Conservation (phyloP, 2,329 filamentous ascomycete genomes). For the Claviceps quebecensis region DNA sequence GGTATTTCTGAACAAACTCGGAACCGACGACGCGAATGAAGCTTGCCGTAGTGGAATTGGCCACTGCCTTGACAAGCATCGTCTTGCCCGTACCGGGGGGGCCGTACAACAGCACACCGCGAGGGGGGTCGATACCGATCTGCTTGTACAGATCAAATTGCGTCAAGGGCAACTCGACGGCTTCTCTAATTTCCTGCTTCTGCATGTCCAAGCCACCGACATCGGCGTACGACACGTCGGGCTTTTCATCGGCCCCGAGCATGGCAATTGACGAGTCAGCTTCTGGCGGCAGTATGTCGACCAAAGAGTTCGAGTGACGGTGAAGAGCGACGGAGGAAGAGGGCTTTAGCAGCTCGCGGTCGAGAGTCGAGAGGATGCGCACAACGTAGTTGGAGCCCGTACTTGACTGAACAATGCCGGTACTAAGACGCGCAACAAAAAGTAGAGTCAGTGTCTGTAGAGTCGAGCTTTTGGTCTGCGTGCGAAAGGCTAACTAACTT, state of each 20-base stretch:
- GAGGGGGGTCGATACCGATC: constrained; percentile 95
- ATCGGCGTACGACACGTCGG: constrained; percentile 94
- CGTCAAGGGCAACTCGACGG: constrained; percentile 88
- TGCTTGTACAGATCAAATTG: constrained; percentile 99
- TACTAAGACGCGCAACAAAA: constrained; percentile 38
- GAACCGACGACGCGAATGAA: constrained; percentile 98
- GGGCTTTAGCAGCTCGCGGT: constrained; percentile 94
- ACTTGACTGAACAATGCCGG: constrained; percentile 94
- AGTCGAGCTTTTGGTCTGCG: neutral
- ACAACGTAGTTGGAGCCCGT: constrained; percentile 99
- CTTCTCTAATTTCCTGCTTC: constrained; percentile 97
- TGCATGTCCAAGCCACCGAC: constrained; percentile 98
- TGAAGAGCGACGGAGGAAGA: constrained; percentile 95
- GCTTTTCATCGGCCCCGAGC: constrained; percentile 93
- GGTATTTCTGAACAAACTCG: constrained; percentile 97
- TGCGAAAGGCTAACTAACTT: constrained; percentile 59
- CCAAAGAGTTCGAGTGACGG: constrained; percentile 93
- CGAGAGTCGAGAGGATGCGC: constrained; percentile 92
- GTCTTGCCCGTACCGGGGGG: constrained; percentile 94
- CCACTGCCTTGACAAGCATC: constrained; percentile 95
- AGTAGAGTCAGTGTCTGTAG: neutral
- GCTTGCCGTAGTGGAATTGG: constrained; percentile 93
- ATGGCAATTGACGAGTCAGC: constrained; percentile 98
- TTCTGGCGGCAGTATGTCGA: constrained; percentile 97
- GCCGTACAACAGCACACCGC: constrained; percentile 89